Evolutionary conservation across 1,284 basidiomycete species (phyloP), one percentile per base, ranked within the genome.

Genomic region (Ustilago tritici): DNA sequence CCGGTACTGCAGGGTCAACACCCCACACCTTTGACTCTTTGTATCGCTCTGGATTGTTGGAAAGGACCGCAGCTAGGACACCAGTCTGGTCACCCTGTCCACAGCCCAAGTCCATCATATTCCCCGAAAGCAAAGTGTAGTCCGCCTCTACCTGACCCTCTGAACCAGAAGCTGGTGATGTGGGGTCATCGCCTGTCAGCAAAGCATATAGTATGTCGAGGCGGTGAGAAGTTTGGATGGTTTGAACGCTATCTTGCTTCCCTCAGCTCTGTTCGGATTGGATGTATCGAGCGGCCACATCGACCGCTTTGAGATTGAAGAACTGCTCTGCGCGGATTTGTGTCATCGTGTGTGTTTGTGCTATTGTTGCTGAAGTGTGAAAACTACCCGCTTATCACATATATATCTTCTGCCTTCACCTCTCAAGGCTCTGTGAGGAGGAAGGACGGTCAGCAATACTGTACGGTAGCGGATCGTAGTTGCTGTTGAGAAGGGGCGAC

Each of bases 51-150:
- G 34, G 34, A 11, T 53, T 28, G 4, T 55, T 28, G 9, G 58
- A 49, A 7, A 61, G 35, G 2, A 69, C 47, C 10, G 56, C 54
- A 50, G 55, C 59, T 2, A 70, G 23, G 4, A 63, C 62, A 12
- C 62, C 69, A 4, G 63, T 61, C 19, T 54, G 62, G n/a, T 70
- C 69, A 17, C 69, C 69, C 31, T 70, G 69, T 5, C 69, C 69
- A 32, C 62, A 70, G 8, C 69, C 69, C 1, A 70, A 50, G 41
- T 70, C 69, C 69, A 70, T 62, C 11, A 65, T 46, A n/a, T 11
- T 41, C 14, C 69, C 63, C 3, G 36, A 34, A 36, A 70, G 54
- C 31, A 65, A 32, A 1, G 56, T 9, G 28, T 41, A 64, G 12
- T 70, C 61, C 2, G 49, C 36, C 8, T 38, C 28, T 17, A 12